Evolutionary conservation across 2,329 filamentous ascomycete species (phyloP).

Genomic region (Alternaria rosae): DNA sequence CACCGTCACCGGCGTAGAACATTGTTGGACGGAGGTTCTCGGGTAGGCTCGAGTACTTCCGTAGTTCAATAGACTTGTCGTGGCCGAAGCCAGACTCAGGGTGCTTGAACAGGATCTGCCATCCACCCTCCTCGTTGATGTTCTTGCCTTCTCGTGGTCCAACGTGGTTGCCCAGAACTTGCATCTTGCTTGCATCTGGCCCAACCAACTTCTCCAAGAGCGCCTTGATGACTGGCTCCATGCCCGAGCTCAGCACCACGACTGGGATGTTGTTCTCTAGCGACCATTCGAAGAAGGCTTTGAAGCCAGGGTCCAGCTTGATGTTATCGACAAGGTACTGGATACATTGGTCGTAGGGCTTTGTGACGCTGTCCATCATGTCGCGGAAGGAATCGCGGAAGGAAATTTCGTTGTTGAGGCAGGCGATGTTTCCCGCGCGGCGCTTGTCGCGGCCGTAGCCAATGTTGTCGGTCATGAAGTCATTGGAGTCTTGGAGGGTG

Average conservation of each 20-base stretch:
- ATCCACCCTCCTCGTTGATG: slow-evolving; percentile 82
- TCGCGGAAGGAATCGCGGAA: slow-evolving; percentile 87
- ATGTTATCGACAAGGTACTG: slow-evolving; percentile 80
- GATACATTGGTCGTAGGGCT: slow-evolving; percentile 83
- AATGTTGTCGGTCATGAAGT: slow-evolving; percentile 84
- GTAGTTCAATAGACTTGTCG: slow-evolving; percentile 92
- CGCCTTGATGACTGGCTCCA: slow-evolving; percentile 89
- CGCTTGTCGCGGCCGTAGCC: slow-evolving; percentile 80
- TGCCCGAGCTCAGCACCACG: slow-evolving; percentile 89
- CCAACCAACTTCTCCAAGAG: slow-evolving; percentile 82
- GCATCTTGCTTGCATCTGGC: slow-evolving; percentile 77
- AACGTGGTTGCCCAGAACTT: slow-evolving; percentile 91
- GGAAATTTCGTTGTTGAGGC: slow-evolving; percentile 72
- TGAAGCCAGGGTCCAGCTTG: slow-evolving; percentile 86
- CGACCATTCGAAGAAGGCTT: slow-evolving; percentile 85
- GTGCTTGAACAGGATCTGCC: slow-evolving; percentile 89
- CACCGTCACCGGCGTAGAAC: slow-evolving; percentile 80
- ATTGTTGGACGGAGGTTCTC: slow-evolving; percentile 75
- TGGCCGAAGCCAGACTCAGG: slow-evolving; percentile 86
- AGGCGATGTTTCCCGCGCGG: slow-evolving; percentile 75
- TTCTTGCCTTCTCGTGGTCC: slow-evolving; percentile 73
- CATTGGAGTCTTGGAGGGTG: slow-evolving; percentile 76
- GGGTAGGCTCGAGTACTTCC: slow-evolving; percentile 80
- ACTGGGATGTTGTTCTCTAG: slow-evolving; percentile 84
- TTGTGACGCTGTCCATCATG: slow-evolving; percentile 88